Base-by-base conservation (phyloP, 2,329 filamentous ascomycete species). In the Alternaria dauci region DNA sequence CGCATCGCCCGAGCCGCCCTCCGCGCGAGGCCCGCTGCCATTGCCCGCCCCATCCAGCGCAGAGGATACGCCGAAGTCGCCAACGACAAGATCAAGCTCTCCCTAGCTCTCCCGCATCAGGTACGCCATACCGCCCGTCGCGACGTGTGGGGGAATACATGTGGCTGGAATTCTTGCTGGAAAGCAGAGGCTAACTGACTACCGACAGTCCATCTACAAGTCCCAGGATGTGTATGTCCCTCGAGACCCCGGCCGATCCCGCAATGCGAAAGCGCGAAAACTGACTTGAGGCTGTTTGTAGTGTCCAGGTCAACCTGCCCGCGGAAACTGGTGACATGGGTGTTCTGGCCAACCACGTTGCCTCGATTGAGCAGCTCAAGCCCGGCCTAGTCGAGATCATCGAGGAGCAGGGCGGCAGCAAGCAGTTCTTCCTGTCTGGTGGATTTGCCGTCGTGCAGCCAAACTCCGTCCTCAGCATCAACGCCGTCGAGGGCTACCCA, bases 291-390 rank as follows among this genome's bases (percentile, higher is more conserved):
- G 43, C 47, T 48, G 61, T 48, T 47, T 71, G 78, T 78, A 93
- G 91, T 83, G 90, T 98, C 78, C 95, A 99, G 86, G 95, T 99
- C 86, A 99, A 99, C 88, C 90, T 99, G 78, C 91, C 95, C 81
- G 95, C 95, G 78, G 95, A 97, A 82, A 96, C 94, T 66, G 95
- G 95, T 81, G 95, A 98, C 76, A 99, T 99, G 95, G 95, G 95
- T 91, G 91, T 99, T 76, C 91, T 99, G 79, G 95, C 95, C 81
- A 96, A 95, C 87, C 95, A 99, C 88, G 95, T 99, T 76, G 94
- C 95, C 69, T 93, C 94, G 65, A 98, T 99, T 79, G 95, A 99
- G 87, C 95, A 99, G 87, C 87, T 99, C 82, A 97, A 96, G 88
- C 94, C 95, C 64, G 95, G 95, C 78, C 84, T 98, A 72, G 87